Percentiles rank a stretch among this genome's conserved stretches.
Conservation (phyloP, 2,329 filamentous ascomycete genomes). For the Paecilomyces formosus region DNA sequence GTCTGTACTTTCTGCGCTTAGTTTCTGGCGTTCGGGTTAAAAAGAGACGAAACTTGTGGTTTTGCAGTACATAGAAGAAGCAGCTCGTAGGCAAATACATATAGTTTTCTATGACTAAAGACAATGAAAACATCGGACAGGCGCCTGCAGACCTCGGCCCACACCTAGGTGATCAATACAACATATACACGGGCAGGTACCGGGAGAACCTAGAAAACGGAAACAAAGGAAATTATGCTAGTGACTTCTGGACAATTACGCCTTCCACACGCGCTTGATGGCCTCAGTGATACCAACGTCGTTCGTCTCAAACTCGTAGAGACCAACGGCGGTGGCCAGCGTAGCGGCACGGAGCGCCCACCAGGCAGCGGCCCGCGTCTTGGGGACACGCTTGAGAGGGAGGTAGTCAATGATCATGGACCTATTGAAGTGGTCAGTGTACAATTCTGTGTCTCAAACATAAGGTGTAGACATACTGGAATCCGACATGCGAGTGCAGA, state of each 20-base stretch:
- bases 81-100: background rate
- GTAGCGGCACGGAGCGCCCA: conserved; percentile 78
- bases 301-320: conserved; percentile 99
- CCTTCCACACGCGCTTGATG: conserved; percentile 82
- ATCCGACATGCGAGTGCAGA: conserved; percentile 91
- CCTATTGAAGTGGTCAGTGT: conserved; percentile 28
- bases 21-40: background rate
- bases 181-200: conserved; percentile 29
- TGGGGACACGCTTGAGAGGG: conserved; percentile 62
- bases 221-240: conserved; percentile 18
- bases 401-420: conserved; percentile 86
- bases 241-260: conserved; percentile 34
- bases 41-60: conserved; percentile 1
- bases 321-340: conserved; percentile 70
- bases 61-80: conserved; percentile 7
- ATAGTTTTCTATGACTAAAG: conserved; percentile 12
- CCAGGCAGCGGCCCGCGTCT: conserved; percentile 56
- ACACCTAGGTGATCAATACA: conserved; percentile 3
- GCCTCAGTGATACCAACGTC: conserved; percentile 91
- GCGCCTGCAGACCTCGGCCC: background rate
- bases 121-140: conserved; percentile 9
- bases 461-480: conserved; percentile 55
- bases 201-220: conserved; percentile 13
- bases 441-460: background rate
- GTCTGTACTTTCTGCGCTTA: background rate